Evolutionary conservation across 139 green algal species (phyloP).

Genomic region (Edaphochlamys debaryana): DNA sequence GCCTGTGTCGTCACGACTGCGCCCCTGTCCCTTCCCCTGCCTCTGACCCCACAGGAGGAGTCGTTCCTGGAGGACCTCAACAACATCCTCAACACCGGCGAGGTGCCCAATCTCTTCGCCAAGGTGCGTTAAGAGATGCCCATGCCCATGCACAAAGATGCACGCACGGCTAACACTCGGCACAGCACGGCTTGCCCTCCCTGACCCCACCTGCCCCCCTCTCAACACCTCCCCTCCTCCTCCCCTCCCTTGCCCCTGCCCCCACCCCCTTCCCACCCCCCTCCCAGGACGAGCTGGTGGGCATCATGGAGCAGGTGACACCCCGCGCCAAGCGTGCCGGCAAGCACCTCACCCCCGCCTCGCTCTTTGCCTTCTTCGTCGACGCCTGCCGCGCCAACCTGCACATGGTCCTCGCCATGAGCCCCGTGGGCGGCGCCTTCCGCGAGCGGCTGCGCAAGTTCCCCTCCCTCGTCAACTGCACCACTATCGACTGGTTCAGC

Average conservation of each 20-base stretch:
- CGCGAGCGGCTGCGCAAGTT: constrained; percentile 80
- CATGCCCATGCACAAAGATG: too few species aligned
- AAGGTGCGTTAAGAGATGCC: too few species aligned
- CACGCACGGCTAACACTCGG: too few species aligned
- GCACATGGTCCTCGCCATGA: constrained; percentile 78
- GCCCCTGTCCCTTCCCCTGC: background rate
- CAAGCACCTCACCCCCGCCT: constrained; percentile 53
- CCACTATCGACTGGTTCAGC: constrained; percentile 79
- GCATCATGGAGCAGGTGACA: constrained; percentile 59
- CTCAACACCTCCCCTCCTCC: too few species aligned
- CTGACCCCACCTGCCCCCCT: too few species aligned
- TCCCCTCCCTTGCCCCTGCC: background rate
- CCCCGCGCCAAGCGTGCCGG: constrained; percentile 57
- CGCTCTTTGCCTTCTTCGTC: constrained; percentile 70
- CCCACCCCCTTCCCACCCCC: too few species aligned
- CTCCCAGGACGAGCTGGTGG: constrained; percentile 49
- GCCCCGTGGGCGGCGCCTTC: constrained; percentile 76
- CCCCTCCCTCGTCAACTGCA: constrained; percentile 84
- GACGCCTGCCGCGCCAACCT: constrained; percentile 68
- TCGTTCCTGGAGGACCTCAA: constrained; percentile 87
- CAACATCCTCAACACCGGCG: constrained; percentile 81
- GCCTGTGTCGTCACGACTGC: too few species aligned
- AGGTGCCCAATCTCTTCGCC: constrained; percentile 83
- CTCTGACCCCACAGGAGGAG: constrained; percentile 50
- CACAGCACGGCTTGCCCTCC: too few species aligned